phyloP scores from a whole-genome alignment of 495 filamentous ascomycete genomes.

The Penicillium verhagenii region DNA sequence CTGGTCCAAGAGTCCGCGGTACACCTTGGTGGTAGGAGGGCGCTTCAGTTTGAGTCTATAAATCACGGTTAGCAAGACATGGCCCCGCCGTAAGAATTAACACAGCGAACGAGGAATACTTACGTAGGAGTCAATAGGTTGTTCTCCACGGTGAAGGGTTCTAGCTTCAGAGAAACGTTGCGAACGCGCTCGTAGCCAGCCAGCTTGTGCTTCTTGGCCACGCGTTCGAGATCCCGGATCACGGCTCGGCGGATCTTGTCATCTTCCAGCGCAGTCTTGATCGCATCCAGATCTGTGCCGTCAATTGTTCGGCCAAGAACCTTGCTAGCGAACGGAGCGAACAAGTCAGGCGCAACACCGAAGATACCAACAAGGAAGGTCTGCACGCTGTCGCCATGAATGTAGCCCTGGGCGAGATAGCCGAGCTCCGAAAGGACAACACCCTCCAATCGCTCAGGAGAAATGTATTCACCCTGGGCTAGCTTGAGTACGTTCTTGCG shows the following conservation, averaged over 20 bases:
- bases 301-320: conserved; percentile 66
- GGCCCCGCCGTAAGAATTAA: too few relatives aligned
- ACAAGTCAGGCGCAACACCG: conserved; percentile 77
- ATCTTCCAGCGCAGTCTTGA: conserved; percentile 66
- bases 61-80: conserved; percentile 35
- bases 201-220: conserved; percentile 82
- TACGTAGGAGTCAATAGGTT: conserved; percentile 95
- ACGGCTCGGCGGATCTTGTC: conserved; percentile 69
- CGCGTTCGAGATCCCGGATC: conserved; percentile 73
- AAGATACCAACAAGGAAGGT: conserved; percentile 83
- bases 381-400: conserved; percentile 88
- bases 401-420: conserved; percentile 75
- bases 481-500: conserved; percentile 98
- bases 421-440: conserved; percentile 78
- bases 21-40: conserved; percentile 78
- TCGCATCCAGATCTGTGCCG: conserved; percentile 58
- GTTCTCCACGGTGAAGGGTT: conserved; percentile 94
- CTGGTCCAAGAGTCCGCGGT: conserved; percentile 68
- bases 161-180: conserved; percentile 71
- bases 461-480: conserved; percentile 96
- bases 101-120: conserved; percentile 38
- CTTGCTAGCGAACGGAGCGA: conserved; percentile 74
- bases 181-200: conserved; percentile 84
- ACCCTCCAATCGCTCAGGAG: conserved; percentile 95
- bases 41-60: conserved; percentile 90